Conservation (phyloP, 495 filamentous ascomycete genomes). For the Aspergillus leporis region DNA sequence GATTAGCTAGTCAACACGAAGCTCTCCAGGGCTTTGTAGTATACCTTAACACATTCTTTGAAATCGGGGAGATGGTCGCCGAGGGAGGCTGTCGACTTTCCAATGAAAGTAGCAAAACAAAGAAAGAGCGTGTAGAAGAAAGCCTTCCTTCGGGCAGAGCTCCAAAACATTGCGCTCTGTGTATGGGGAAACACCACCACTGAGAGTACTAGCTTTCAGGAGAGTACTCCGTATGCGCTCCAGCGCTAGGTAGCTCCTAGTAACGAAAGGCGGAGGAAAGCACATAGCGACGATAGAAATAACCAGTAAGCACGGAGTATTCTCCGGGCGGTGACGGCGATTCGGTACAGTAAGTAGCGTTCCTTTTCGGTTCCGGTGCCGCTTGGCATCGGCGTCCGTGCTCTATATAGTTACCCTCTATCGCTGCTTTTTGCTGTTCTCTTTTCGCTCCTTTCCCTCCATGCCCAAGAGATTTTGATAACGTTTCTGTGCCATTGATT, state of each 20-base stretch:
- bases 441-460: too few species aligned
- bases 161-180: slow-evolving; percentile 35
- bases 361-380: too few species aligned
- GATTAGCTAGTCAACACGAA: slow-evolving; percentile 15
- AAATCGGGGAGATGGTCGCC: slow-evolving; percentile 92
- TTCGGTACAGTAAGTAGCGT: too few species aligned
- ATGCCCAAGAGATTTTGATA: too few species aligned
- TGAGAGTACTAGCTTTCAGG: slow-evolving; percentile 27
- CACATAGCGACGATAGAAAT: slow-evolving; percentile 7
- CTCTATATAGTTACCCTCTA: too few species aligned
- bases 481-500: too few species aligned
- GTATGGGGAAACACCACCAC: slow-evolving; percentile 6
- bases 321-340: too few species aligned
- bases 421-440: too few species aligned
- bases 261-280: slow-evolving; percentile 27
- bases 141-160: slow-evolving; percentile 22
- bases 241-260: slow-evolving; percentile 14
- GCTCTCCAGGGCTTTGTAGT: slow-evolving; percentile 17
- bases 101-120: slow-evolving; percentile 44
- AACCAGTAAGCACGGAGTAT: not conserved
- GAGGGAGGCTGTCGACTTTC: slow-evolving; percentile 63
- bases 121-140: slow-evolving; percentile 34
- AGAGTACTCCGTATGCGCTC: slow-evolving; percentile 15
- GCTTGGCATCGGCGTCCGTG: too few species aligned
- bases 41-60: slow-evolving; percentile 79